Percentiles rank a stretch among this genome's conserved stretches.
These are phyloP conservation scores for Camellia oleifera DNA, from an alignment of 179 eudicot species.

Conservation along the genomic window DNA sequence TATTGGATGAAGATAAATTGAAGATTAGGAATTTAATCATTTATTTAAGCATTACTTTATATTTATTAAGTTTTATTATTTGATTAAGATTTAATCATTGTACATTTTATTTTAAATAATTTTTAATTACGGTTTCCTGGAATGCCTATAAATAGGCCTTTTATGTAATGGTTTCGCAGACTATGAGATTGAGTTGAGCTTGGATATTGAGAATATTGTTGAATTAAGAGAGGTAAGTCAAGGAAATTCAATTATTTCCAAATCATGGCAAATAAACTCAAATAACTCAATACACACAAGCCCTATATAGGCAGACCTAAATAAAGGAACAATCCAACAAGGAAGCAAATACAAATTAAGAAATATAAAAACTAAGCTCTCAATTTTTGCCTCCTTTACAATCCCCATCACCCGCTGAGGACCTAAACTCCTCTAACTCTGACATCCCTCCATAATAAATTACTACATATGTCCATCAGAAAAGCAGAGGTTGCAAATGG, in stretches of 20 bases:
- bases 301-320: neutral
- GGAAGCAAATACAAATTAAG: neutral
- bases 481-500: neutral
- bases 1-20: too few relatives aligned
- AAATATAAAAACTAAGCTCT: neutral
- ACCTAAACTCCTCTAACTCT: neutral
- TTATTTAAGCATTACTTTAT: too few relatives aligned
- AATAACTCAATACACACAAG: neutral
- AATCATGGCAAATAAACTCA: neutral
- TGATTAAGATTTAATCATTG: too few relatives aligned
- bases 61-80: too few relatives aligned
- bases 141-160: too few relatives aligned
- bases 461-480: neutral
- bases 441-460: neutral
- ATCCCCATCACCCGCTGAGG: neutral
- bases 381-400: neutral
- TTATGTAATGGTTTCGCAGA: too few relatives aligned
- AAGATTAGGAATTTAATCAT: too few relatives aligned
- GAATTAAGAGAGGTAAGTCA: too few relatives aligned
- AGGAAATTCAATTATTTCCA: neutral
- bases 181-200: too few relatives aligned
- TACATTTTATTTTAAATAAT: too few relatives aligned
- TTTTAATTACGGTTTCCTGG: too few relatives aligned
- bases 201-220: too few relatives aligned
- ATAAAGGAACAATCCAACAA: slow-evolving; percentile 1